A percentile compares a stretch with the other conserved stretches of the same genome.
These are phyloP conservation scores for Ganoderma sp. DNA, from an alignment of 1,284 basidiomycete species.

Conservation along the genomic window DNA sequence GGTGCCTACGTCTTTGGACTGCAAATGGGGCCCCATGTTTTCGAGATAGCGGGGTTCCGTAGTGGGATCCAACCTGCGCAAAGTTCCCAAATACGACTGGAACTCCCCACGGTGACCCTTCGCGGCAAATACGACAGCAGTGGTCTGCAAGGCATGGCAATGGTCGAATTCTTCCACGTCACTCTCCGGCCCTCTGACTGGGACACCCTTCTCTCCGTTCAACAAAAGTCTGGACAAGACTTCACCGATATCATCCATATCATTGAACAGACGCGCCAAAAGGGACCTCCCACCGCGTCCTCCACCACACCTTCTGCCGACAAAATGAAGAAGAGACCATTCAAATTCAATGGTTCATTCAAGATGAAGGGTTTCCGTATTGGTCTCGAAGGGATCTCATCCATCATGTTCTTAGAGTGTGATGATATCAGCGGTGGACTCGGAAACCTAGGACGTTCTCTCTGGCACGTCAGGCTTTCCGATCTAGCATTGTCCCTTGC, in stretches of 20 bases:
- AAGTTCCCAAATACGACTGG: constrained; percentile 60
- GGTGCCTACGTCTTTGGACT: constrained; percentile 60
- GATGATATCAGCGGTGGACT: constrained; percentile 67
- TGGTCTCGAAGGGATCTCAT: constrained; percentile 73
- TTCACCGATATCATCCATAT: constrained; percentile 79
- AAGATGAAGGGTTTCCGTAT: constrained; percentile 81
- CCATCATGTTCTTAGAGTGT: constrained; percentile 77
- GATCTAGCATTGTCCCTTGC: constrained; percentile 78
- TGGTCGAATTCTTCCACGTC: constrained; percentile 71
- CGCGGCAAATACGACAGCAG: constrained; percentile 59
- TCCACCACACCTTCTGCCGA: constrained; percentile 18
- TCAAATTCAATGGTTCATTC: constrained; percentile 55
- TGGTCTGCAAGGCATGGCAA: constrained; percentile 58
- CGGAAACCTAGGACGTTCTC: constrained; percentile 48
- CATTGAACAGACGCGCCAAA: constrained; percentile 62
- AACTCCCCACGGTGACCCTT: constrained; percentile 67
- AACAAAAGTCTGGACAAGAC: constrained; percentile 86
- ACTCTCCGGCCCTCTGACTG: constrained; percentile 80
- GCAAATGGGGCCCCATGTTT: constrained; percentile 65
- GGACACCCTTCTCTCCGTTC: constrained; percentile 80
- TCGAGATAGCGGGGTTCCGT: constrained; percentile 63
- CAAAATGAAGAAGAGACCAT: constrained; percentile 16
- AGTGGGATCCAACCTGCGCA: constrained; percentile 43
- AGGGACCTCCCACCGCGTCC: constrained; percentile 34
- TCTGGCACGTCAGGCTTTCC: constrained; percentile 70